A percentile compares a stretch with the other conserved stretches of the same genome.
These are phyloP conservation scores for Corrigiola litoralis DNA, from an alignment of 179 eudicot species.

Conservation along the genomic window DNA sequence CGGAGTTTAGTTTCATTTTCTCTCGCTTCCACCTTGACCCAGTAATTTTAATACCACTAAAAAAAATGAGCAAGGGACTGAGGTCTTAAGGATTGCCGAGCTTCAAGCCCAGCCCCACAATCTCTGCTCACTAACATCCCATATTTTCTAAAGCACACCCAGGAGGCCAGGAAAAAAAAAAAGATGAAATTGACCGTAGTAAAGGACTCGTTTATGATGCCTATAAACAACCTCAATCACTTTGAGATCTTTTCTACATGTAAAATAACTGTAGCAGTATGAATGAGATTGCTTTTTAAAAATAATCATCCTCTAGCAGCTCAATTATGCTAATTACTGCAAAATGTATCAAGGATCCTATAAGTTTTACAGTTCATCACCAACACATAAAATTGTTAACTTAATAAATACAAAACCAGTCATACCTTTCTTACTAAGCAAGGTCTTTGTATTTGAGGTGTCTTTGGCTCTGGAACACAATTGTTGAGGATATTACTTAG, in stretches of 20 bases:
- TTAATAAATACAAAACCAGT: background rate
- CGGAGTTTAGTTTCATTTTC: too few relatives aligned
- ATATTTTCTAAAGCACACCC: too few relatives aligned
- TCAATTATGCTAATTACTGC: background rate
- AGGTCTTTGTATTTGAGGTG: constrained; percentile 50
- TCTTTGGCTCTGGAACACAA: constrained; percentile 60
- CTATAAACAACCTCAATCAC: background rate
- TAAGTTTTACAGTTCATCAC: background rate
- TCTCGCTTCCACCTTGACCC: too few relatives aligned
- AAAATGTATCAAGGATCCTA: background rate
- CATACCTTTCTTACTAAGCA: constrained; percentile 69
- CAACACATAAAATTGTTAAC: too few relatives aligned
- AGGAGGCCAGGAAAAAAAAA: too few relatives aligned
- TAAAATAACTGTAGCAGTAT: background rate
- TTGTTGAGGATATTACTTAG: constrained; percentile 68
- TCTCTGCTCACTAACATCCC: too few relatives aligned
- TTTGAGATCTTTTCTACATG: background rate
- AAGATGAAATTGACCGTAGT: background rate
- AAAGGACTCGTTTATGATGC: background rate
- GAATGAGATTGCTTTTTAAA: background rate
- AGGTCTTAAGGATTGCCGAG: too few relatives aligned
- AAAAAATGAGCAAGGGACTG: too few relatives aligned
- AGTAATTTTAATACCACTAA: too few relatives aligned
- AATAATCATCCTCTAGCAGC: too few relatives aligned
- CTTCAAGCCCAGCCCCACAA: too few relatives aligned